Conservation (phyloP, 768 basidiomycete genomes). For the Xerocomus potaroensis region DNA sequence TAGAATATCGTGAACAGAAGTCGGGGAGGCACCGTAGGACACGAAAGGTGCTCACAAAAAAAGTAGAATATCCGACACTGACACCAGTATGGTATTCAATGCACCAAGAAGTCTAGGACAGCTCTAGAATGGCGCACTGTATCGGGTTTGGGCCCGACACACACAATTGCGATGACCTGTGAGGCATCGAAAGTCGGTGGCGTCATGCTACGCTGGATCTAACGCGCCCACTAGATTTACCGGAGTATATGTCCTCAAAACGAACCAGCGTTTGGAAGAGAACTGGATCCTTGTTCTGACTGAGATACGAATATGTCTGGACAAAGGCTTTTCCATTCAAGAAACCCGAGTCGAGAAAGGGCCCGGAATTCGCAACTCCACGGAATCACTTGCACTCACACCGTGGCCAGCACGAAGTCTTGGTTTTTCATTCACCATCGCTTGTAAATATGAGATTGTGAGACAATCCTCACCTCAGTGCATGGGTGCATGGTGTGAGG, state of each 20-base stretch:
- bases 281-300: neutral
- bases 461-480: conserved; percentile 5
- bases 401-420: conserved; percentile 9
- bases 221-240: neutral
- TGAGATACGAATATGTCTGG: conserved; percentile 3
- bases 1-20: neutral
- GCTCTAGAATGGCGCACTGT: neutral
- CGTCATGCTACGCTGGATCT: neutral
- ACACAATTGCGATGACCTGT: conserved; percentile 3
- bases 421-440: neutral
- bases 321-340: conserved; percentile 7
- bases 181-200: too few species aligned
- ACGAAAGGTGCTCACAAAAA: conserved; percentile 2
- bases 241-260: neutral
- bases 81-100: neutral
- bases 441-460: neutral
- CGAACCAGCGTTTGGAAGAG: conserved; percentile 3
- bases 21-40: neutral
- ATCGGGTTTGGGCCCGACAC: neutral
- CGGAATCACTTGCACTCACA: neutral
- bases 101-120: neutral
- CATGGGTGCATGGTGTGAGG: too few species aligned
- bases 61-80: neutral
- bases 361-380: neutral
- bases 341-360: neutral